Conservation (phyloP, 1,284 basidiomycete genomes). For the Sporisorium graminicola region DNA sequence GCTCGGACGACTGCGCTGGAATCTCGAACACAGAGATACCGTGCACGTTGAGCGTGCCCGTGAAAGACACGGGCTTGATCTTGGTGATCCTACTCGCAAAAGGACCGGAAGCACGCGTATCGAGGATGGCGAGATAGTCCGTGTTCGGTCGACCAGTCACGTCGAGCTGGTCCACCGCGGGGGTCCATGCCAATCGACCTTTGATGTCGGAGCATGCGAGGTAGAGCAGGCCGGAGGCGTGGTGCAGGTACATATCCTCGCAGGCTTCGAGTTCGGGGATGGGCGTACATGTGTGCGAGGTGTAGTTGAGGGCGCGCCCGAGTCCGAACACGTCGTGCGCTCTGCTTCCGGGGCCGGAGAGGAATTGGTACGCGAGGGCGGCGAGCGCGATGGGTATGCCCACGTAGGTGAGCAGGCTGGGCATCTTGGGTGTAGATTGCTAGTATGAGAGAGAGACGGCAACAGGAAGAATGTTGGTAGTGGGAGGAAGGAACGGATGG, state of each 20-base stretch:
- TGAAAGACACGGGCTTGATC: slow-evolving; percentile 72
- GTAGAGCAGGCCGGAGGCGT: slow-evolving; percentile 75
- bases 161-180: slow-evolving; percentile 66
- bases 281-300: slow-evolving; percentile 37
- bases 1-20: slow-evolving; percentile 28
- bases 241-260: slow-evolving; percentile 64
- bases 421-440: slow-evolving; percentile 16
- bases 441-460: neutral
- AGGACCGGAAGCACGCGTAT: slow-evolving; percentile 74
- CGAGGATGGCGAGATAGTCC: slow-evolving; percentile 74
- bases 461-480: neutral
- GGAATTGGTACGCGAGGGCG: slow-evolving; percentile 45
- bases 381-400: slow-evolving; percentile 38
- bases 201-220: slow-evolving; percentile 77
- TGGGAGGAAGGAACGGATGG: neutral
- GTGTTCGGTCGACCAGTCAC: slow-evolving; percentile 59
- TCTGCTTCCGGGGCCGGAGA: slow-evolving; percentile 41
- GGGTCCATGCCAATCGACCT: slow-evolving; percentile 75
- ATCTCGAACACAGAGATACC: slow-evolving; percentile 77
- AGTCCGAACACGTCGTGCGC: slow-evolving; percentile 45
- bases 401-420: slow-evolving; percentile 34
- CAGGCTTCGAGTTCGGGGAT: slow-evolving; percentile 52
- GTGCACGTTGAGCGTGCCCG: slow-evolving; percentile 74
- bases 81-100: slow-evolving; percentile 72
- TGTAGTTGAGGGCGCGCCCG: slow-evolving; percentile 39